Conservation (phyloP, 208 protist genomes). For the Leishmania mexicana region DNA sequence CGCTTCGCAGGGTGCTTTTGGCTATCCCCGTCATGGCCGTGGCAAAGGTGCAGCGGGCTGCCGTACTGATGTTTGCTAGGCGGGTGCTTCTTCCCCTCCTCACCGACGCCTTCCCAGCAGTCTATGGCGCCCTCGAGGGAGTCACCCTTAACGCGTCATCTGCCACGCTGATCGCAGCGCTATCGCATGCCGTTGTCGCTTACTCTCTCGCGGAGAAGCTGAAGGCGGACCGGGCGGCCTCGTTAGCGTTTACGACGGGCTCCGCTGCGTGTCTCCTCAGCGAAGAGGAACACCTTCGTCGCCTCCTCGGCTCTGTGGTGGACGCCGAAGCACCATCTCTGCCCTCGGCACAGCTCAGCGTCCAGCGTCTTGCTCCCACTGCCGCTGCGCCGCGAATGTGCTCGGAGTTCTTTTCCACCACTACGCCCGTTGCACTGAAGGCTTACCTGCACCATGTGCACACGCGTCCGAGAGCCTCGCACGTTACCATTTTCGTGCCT, state of each 20-base stretch:
- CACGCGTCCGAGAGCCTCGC: not conserved
- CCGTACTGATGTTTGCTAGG: not conserved
- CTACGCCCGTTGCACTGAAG: constrained; percentile 11
- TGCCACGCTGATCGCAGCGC: not conserved
- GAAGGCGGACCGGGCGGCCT: not conserved
- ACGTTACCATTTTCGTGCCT: constrained; percentile 23
- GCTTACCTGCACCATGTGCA: constrained; percentile 20
- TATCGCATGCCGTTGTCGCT: not conserved
- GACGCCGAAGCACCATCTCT: not conserved
- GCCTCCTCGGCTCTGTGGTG: not conserved
- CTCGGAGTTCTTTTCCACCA: constrained; percentile 17
- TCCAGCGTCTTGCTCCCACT: not conserved
- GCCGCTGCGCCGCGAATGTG: not conserved
- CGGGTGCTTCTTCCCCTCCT: constrained; percentile 14
- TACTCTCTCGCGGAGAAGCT: constrained; percentile 4
- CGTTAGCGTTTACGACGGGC: not conserved
- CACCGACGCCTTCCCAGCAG: constrained; percentile 2
- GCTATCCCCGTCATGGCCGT: constrained; percentile 3
- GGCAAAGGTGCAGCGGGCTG: constrained; percentile 5
- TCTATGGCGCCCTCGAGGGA: not conserved
- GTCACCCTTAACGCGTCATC: not conserved
- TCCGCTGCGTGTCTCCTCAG: not conserved
- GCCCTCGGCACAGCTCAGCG: constrained; percentile 1
- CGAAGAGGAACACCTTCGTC: constrained; percentile 9
- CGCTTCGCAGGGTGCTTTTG: constrained; percentile 11